These are phyloP conservation scores for Apodospora peruviana DNA, from an alignment of 495 filamentous ascomycete species.

Conservation along the genomic window DNA sequence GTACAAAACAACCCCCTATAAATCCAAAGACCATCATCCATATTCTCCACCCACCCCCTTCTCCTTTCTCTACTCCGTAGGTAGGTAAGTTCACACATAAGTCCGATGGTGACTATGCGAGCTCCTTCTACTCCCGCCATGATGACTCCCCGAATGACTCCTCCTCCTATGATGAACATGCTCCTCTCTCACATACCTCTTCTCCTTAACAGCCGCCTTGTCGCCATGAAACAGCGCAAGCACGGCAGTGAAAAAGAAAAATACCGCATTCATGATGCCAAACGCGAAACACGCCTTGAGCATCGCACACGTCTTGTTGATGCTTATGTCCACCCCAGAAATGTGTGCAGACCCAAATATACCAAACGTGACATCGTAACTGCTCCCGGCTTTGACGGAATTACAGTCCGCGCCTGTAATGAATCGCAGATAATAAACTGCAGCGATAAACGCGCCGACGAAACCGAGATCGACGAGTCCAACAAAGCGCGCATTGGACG, in stretches of 20 bases:
- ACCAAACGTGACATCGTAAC: conserved; percentile 54
- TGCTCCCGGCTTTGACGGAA: conserved; percentile 35
- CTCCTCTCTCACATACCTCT: conserved; percentile 6
- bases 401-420: conserved; percentile 64
- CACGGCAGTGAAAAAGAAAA: conserved; percentile 70
- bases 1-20: too few relatives aligned
- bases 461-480: conserved; percentile 73
- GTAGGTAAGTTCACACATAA: too few relatives aligned
- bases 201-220: conserved; percentile 11
- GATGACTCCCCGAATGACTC: conserved; percentile 1
- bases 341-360: conserved; percentile 47
- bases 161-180: neutral
- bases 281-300: conserved; percentile 82
- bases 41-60: too few relatives aligned
- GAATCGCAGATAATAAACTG: conserved; percentile 67
- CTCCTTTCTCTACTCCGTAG: too few relatives aligned
- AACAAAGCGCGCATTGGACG: conserved; percentile 69
- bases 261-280: conserved; percentile 79
- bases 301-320: conserved; percentile 80
- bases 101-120: conserved; percentile 7
- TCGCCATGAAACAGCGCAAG: conserved; percentile 55
- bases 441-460: conserved; percentile 77
- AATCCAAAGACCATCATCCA: too few relatives aligned
- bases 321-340: conserved; percentile 38
- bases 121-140: conserved; percentile 7